Percentiles rank a stretch among this genome's conserved stretches.
Conservation (phyloP, 306 rosid genomes). For the Acacia melanoxylon region DNA sequence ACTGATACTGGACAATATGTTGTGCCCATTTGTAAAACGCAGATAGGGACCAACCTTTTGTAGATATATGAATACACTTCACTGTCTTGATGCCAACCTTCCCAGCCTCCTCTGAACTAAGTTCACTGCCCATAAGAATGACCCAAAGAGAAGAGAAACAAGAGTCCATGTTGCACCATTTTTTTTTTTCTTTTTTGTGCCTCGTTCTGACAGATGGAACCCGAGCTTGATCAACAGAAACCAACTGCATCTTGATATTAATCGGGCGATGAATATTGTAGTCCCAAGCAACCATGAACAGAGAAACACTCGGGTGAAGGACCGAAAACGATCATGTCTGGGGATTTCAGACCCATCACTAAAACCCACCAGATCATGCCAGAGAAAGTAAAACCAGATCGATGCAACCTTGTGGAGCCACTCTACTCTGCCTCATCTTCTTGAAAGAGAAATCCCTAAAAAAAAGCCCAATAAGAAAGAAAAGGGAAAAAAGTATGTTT, state of each 20-base stretch:
- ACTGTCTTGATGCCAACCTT: conserved; percentile 58
- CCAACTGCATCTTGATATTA: conserved; percentile 35
- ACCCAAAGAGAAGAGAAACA: conserved; percentile 69
- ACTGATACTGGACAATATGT: too few relatives aligned
- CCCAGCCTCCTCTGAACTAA: conserved; percentile 43
- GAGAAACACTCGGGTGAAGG: too few relatives aligned
- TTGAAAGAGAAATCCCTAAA: too few relatives aligned
- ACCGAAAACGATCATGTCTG: neutral
- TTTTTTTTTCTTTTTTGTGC: conserved; percentile 18
- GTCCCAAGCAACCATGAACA: too few relatives aligned
- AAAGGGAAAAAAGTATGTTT: too few relatives aligned
- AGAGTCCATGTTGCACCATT: conserved; percentile 70
- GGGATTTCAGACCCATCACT: conserved; percentile 45
- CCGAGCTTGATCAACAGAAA: conserved; percentile 53
- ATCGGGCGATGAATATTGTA: too few relatives aligned
- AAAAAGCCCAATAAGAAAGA: too few relatives aligned
- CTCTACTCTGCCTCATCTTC: too few relatives aligned
- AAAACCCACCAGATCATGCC: conserved; percentile 60
- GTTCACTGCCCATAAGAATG: conserved; percentile 72
- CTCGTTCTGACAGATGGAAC: conserved; percentile 46
- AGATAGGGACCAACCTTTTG: too few relatives aligned
- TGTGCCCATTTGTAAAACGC: too few relatives aligned
- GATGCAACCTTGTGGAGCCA: too few relatives aligned
- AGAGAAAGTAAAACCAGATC: neutral
- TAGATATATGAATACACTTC: too few relatives aligned